Evolutionary conservation across 2,329 filamentous ascomycete species (phyloP).

Genomic region (Trichophyton mentagrophytes): DNA sequence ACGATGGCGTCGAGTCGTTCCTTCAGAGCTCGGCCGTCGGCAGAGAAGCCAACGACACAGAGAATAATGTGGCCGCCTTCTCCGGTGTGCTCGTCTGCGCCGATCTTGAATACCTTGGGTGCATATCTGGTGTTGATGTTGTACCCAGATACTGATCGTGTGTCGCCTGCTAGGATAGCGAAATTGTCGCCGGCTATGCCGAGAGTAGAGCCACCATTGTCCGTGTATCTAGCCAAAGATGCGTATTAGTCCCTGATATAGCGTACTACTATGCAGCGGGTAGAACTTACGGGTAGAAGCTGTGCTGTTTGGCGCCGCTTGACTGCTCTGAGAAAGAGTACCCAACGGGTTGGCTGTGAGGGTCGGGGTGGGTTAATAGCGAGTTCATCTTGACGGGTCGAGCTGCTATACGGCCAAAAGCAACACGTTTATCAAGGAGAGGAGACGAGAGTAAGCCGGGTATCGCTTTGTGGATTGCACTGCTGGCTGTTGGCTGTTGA

Average conservation of each 20-base stretch:
- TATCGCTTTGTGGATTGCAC: not conserved
- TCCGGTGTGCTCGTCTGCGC: constrained; percentile 75
- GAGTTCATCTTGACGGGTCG: constrained; percentile 39
- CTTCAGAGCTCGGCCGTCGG: constrained; percentile 85
- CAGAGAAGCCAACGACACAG: constrained; percentile 89
- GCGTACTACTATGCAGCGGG: not conserved
- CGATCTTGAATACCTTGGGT: constrained; percentile 95
- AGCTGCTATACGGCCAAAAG: not conserved
- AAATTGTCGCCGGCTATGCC: constrained; percentile 91
- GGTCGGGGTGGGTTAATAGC: constrained; percentile 37
- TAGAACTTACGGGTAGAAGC: constrained; percentile 72
- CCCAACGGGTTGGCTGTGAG: constrained; percentile 41
- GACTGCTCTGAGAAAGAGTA: constrained; percentile 47
- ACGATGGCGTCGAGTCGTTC: constrained; percentile 88
- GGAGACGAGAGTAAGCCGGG: not conserved
- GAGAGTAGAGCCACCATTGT: constrained; percentile 93
- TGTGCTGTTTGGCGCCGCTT: constrained; percentile 52
- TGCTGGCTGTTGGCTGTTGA: not conserved
- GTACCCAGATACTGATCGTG: constrained; percentile 88
- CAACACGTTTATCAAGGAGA: not conserved
- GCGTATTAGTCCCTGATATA: constrained; percentile 6
- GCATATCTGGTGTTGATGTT: constrained; percentile 96
- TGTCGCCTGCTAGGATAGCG: constrained; percentile 93
- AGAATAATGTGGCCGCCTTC: constrained; percentile 76
- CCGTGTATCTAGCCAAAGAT: constrained; percentile 53